Evolutionary conservation across 176 grass and related monocot genomes (phyloP), one percentile per base, ranked within the genome.

Genomic region (Avena insularis): DNA sequence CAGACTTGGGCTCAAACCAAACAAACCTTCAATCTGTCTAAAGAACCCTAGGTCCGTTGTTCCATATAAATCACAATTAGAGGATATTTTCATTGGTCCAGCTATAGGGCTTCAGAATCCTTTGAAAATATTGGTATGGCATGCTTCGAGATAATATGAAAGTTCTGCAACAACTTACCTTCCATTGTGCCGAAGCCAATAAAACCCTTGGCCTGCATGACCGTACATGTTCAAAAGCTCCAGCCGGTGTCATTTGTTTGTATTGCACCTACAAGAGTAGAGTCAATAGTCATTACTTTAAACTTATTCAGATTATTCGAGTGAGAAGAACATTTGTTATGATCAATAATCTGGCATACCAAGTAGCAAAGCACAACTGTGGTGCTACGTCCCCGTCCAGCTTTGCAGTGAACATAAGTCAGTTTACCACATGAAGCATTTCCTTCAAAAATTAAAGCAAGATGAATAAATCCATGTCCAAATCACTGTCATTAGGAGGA

Each of bases 331-430:
- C 23, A 19, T 65, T 29, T 69, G 70, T 12, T 65, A 59, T 16
- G 71, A 79, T 36, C n/a, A 83, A 81, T 55, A 61, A 10, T 75
- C 47, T 21, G 29, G 8, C 83, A 23, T 55, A 99, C 94, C 97
- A 99, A 93, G 75, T 96, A 99, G 89, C 97, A 99, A 65, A 99
- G 89, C 64, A 99, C 97, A 85, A 99, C 90, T 12, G 97, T 99
- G 40, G 94, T 96, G 92, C 94, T 99, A 38, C 97, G 94, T 25
- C 97, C 97, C 75, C 94, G 92, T 74, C 97, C 97, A 88, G 97
- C 97, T 99, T 99, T 99, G 91, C 97, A 99, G 66, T 99, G 97
- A 74, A 99, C 94, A 86, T 99, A 99, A 36, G 94, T 94, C 65
- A 79, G 88, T 73, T 94, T 94, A 78, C 89, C 92, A 85, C 82